Percentiles rank a stretch among this genome's conserved stretches.
Conservation (phyloP, 2,329 filamentous ascomycete species). For the Xylariomycetidae sp. region DNA sequence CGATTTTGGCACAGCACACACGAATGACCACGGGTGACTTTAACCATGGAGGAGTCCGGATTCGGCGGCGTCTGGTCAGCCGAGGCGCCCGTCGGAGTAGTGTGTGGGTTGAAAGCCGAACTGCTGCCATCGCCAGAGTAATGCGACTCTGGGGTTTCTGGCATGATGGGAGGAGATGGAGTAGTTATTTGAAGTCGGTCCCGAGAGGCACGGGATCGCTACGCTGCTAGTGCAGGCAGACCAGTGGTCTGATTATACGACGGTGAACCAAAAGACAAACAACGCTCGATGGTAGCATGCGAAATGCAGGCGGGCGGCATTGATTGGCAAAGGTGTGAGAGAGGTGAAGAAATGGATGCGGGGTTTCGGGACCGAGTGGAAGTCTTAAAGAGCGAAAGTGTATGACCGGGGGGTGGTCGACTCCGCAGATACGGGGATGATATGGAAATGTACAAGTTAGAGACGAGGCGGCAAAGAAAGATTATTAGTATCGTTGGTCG, state of each 20-base stretch:
- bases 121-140: slow-evolving; percentile 21
- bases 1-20: slow-evolving; percentile 73
- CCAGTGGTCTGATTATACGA: no score
- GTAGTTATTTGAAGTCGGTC: slow-evolving; percentile 8
- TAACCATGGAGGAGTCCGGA: slow-evolving; percentile 41
- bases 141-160: slow-evolving; percentile 27
- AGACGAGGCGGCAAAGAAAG: no score
- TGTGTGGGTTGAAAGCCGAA: slow-evolving; percentile 21
- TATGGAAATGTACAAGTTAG: no score
- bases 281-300: no score
- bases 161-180: slow-evolving; percentile 15
- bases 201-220: no score
- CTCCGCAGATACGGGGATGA: no score
- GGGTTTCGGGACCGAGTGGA: slow-evolving; percentile 24
- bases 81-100: slow-evolving; percentile 21
- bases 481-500: no score
- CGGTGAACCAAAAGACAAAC: no score
- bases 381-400: background rate
- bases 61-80: slow-evolving; percentile 25
- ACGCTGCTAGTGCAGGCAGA: no score
- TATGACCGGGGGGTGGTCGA: background rate
- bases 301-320: slow-evolving; percentile 13
- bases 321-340: slow-evolving; percentile 17
- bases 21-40: slow-evolving; percentile 55
- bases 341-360: slow-evolving; percentile 15